Evolutionary conservation across 257 asterid species (phyloP), one percentile per base, ranked within the genome.

Genomic region (Apocynum venetum): DNA sequence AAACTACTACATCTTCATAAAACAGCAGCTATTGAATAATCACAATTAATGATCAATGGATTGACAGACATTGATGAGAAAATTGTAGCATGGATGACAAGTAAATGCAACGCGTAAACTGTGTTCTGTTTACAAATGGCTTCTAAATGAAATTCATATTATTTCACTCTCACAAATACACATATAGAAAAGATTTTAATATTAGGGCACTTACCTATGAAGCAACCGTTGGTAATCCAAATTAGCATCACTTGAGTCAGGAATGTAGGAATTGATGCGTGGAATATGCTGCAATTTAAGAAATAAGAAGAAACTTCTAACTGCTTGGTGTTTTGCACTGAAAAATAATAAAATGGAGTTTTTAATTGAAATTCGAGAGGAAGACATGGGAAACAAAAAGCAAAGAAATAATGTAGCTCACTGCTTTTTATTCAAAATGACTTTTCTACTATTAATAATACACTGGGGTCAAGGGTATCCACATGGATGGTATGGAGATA

Each of bases 181-280:
- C 69, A 59, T 2, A 59, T 13, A 59, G 13, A 59, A 7, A 61
- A 4, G 36, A n/a, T n/a, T 20, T 4, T 7, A 15, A 17, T 12
- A 46, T 57, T 69, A 46, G 20, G 6, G 40, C 69, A 52, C 82
- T 47, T 74, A 85, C 93, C 93, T 87, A 70, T 88, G 92, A 73
- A 84, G 88, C 78, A 90, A 90, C 68, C 90, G 89, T 66, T 87
- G 89, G 83, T 90, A 85, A 72, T 90, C 95, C 88, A 88, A 65
- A 78, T 71, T 85, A 38, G 95, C 84, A 78, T 90, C 88, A 66
- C 82, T 88, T 77, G 82, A 64, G 52, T 86, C 85, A 25, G 92
- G 95, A 74, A 90, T 80, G 84, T 76, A 84, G 66, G 83, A 57
- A 82, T 87, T 90, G 69, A 90, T 83, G 82, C 86, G 83, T 8